phyloP scores from a whole-genome alignment of 306 rosid species.

The Castanospermum australe region DNA sequence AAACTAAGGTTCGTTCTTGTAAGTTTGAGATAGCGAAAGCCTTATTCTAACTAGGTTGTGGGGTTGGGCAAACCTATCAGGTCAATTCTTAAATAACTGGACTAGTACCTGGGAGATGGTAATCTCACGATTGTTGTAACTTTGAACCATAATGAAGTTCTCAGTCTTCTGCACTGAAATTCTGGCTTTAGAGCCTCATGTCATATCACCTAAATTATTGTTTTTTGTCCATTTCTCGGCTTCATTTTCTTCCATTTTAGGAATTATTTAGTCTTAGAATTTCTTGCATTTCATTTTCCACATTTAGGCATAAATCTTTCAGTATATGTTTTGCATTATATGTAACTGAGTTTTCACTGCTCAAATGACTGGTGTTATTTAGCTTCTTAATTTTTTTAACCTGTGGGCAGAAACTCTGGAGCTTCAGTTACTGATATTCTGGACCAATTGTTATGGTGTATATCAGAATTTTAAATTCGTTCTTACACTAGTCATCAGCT shows the following conservation, averaged over 20 bases:
- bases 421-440: not conserved
- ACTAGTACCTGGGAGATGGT: not conserved
- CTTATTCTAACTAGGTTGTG: not conserved
- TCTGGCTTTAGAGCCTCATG: not conserved
- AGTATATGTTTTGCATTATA: not conserved
- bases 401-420: not conserved
- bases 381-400: too few relatives aligned
- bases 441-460: too few relatives aligned
- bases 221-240: not conserved
- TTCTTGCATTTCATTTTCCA: not conserved
- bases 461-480: too few relatives aligned
- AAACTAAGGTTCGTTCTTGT: conserved; percentile 5
- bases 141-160: not conserved
- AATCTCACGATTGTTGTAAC: not conserved
- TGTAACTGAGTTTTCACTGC: not conserved
- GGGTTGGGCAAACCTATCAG: not conserved
- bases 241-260: not conserved
- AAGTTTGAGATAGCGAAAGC: not conserved
- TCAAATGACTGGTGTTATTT: not conserved
- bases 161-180: too few relatives aligned
- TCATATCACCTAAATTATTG: not conserved
- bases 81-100: not conserved
- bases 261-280: not conserved
- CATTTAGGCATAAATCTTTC: not conserved
- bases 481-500: not conserved